Evolutionary conservation across 2,329 filamentous ascomycete species (phyloP), one percentile per base, ranked within the genome.

Genomic region (Botrytis squamosa): DNA sequence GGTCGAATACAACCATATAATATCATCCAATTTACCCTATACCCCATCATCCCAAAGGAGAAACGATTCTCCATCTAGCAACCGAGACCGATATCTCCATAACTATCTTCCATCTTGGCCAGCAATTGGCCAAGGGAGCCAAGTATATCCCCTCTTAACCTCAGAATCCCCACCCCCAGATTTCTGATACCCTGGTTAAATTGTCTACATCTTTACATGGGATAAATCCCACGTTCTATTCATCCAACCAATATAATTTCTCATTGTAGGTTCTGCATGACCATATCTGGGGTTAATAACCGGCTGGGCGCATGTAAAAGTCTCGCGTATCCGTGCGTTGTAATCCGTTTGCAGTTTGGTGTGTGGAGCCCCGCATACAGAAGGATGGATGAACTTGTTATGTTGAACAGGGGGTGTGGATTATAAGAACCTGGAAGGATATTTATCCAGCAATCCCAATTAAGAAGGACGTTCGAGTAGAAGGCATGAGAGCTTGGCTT

Each of bases 381-480:
- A 25, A 6, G 44, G 22, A n/a, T 20, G 36, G 65, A 9, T 36
- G 29, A 62, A 46, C 29, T 36, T 36, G 2, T 62, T 33, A 16
- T 49, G 18, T 36, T 49, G 38, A 38, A 9, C 33, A 49, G 29
- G 40, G 68, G 36, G 7, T 14, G 7, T 38, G 22, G 29, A 22
- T 10, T 22, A 38, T 29, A 42, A 67, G 44, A 20, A 40, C 12
- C 14, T n/a, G 65, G 33, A 67, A 38, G 14, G 12, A 42, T 49
- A 70, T 63, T 63, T 63, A 62, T 70, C 68, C 68, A 70, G 55
- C 29, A 63, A 70, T 70, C 22, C 55, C 20, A 25, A 12, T 22
- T 38, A 29, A 70, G 40, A 20, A 36, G 25, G 68, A 40, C 3
- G 29, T 71, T 64, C 2, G 42, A 25, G 14, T 12, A n/a, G 14